Base-by-base conservation (phyloP, 495 filamentous ascomycete genomes). In the Parathielavia hyrcaniae region DNA sequence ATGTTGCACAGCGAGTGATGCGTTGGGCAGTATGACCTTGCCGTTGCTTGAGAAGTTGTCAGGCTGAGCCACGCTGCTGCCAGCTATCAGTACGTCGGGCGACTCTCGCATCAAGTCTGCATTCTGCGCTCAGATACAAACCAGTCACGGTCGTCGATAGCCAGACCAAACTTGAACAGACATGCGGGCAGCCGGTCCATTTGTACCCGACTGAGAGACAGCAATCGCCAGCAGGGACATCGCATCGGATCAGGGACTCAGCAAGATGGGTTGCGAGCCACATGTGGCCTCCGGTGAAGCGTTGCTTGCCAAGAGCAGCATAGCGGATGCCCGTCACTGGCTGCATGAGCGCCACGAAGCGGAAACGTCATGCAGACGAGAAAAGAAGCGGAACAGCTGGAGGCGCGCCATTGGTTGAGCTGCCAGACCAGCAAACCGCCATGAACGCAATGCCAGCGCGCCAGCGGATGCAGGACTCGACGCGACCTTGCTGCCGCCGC, bases 271-370 rank as follows among this genome's bases (percentile, higher is more conserved):
- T 20, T 4, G 11, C 30, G 2, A 17, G 19, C 46, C 16, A 17
- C 34, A 10, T 30, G 45, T 45, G 38, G 56, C 14, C 16, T 22
- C 32, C 34, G 19, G 34, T 59, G 30, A 26, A 20, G 35, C 35
- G 58, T 44, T 51, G 51, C 38, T 13, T 13, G 16, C 45, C 61
- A 45, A 17, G 49, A 62, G 50, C n/a, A 56, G 64, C 40, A 63
- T 61, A 50, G 59, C 20, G 55, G 46, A 46, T 36, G 43, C 22
- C 19, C 45, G 49, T 67, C 20, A 67, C 57, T 67, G 65, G 65
- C 60, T 62, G 60, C 35, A 22, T 45, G 54, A 48, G 34, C 32
- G 50, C 60, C 50, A 55, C 48, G 55, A 59, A 55, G 50, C 52
- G 59, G 60, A 16, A 60, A 20, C 55, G 43, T 22, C 41, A 50